Conservation (phyloP, 345 rosid genomes). For the Cardamine resedifolia region DNA sequence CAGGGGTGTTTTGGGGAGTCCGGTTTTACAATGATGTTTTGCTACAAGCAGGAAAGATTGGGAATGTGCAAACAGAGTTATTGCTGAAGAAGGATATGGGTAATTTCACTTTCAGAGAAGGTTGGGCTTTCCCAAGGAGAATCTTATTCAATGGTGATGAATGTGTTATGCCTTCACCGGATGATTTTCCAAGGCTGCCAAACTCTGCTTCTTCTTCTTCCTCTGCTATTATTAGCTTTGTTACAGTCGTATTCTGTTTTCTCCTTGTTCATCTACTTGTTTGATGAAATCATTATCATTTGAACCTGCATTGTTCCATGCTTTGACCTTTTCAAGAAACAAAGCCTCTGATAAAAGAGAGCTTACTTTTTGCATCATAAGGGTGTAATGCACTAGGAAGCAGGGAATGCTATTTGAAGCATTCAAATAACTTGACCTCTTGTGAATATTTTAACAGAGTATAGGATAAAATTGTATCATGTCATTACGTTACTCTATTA, state of each 20-base stretch:
- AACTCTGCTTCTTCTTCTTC: slow-evolving; percentile 28
- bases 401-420: not conserved
- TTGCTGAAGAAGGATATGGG: slow-evolving; percentile 58
- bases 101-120: slow-evolving; percentile 60
- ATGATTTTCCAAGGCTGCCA: slow-evolving; percentile 69
- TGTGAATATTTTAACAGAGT: not conserved
- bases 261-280: slow-evolving; percentile 19
- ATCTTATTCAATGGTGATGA: slow-evolving; percentile 81
- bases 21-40: slow-evolving; percentile 68
- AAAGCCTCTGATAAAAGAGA: slow-evolving; percentile 10
- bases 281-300: slow-evolving; percentile 17
- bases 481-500: not conserved
- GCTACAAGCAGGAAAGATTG: slow-evolving; percentile 59
- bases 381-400: not conserved
- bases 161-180: slow-evolving; percentile 88
- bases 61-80: slow-evolving; percentile 74
- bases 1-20: slow-evolving; percentile 85
- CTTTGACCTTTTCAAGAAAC: not conserved
- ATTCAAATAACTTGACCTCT: not conserved
- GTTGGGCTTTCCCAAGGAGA: slow-evolving; percentile 88
- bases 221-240: slow-evolving; percentile 6
- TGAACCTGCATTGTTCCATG: slow-evolving; percentile 1
- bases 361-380: not conserved
- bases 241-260: slow-evolving; percentile 17
- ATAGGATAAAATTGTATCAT: not conserved